Conservation (phyloP, 164 flowering plant species). For the Chloranthus sessilifolius region DNA sequence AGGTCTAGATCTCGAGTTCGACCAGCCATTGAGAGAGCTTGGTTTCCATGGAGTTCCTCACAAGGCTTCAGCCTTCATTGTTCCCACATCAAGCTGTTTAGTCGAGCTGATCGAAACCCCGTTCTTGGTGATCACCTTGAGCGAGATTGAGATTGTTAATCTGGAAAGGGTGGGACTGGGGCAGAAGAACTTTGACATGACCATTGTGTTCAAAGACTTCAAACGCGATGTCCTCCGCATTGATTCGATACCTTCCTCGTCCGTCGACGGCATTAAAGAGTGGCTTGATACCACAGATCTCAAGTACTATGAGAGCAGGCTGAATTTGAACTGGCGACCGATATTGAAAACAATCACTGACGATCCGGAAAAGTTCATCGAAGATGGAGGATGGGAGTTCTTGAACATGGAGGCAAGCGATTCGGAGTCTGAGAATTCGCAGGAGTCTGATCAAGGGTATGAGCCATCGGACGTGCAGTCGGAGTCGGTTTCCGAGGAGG, state of each 20-base stretch:
- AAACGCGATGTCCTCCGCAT: conserved; percentile 72
- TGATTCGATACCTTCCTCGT: conserved; percentile 71
- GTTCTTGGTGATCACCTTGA: conserved; percentile 58
- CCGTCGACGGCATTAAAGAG: conserved; percentile 81
- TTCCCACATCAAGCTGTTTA: conserved; percentile 74
- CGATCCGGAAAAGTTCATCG: conserved; percentile 66
- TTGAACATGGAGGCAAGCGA: conserved; percentile 76
- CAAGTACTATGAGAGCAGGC: conserved; percentile 81
- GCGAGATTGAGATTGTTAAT: conserved; percentile 84
- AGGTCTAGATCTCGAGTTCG: conserved; percentile 69
- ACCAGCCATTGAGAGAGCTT: conserved; percentile 78
- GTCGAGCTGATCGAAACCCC: conserved; percentile 78
- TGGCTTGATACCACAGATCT: conserved; percentile 82
- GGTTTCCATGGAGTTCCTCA: conserved; percentile 84
- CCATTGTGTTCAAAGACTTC: conserved; percentile 84
- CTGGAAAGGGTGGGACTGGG: conserved; percentile 81
- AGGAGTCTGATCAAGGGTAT: conserved; percentile 74
- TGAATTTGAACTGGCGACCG: conserved; percentile 67
- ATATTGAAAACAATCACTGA: conserved; percentile 71
- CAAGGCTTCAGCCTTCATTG: conserved; percentile 67
- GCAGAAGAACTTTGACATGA: conserved; percentile 82
- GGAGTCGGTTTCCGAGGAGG: conserved; percentile 66
- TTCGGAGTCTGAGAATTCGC: conserved; percentile 59
- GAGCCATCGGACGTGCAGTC: conserved; percentile 64
- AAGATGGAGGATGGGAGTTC: conserved; percentile 89